Percentiles rank a stretch among this genome's conserved stretches.
Evolutionary conservation across 176 grass and related monocot species (phyloP).

Genomic region (Aechmea fasciata): DNA sequence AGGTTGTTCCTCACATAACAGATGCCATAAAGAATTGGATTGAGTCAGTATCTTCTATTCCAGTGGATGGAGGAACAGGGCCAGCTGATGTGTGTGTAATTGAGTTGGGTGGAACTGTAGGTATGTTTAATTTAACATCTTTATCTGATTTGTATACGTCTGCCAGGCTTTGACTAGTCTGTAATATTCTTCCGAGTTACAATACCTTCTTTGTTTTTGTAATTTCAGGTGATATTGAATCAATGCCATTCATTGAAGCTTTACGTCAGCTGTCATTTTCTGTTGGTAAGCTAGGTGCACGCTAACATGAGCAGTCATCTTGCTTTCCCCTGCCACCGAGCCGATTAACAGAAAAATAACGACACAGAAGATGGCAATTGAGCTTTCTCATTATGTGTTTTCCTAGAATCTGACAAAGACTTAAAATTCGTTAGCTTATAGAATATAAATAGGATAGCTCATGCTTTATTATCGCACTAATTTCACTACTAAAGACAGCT

Average conservation of each 20-base stretch:
- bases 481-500: no score
- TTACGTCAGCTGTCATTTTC: conserved; percentile 89
- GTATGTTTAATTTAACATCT: conserved; percentile 31
- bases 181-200: background rate
- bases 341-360: no score
- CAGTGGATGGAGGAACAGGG: conserved; percentile 67
- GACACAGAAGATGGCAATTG: no score
- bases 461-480: no score
- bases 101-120: conserved; percentile 95
- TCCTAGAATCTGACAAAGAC: no score
- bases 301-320: background rate
- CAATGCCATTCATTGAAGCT: conserved; percentile 99
- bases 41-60: conserved; percentile 71
- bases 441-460: no score
- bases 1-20: conserved; percentile 94
- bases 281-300: conserved; percentile 54
- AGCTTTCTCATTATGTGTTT: no score
- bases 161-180: background rate
- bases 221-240: conserved; percentile 94
- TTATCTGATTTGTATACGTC: conserved; percentile 7
- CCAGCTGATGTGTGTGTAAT: conserved; percentile 91
- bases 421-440: no score
- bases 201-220: conserved; percentile 15
- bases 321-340: background rate
- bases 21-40: conserved; percentile 98